Evolutionary conservation across 768 basidiomycete species (phyloP), one percentile per base, ranked within the genome.

Genomic region (Boletus huronensis): DNA sequence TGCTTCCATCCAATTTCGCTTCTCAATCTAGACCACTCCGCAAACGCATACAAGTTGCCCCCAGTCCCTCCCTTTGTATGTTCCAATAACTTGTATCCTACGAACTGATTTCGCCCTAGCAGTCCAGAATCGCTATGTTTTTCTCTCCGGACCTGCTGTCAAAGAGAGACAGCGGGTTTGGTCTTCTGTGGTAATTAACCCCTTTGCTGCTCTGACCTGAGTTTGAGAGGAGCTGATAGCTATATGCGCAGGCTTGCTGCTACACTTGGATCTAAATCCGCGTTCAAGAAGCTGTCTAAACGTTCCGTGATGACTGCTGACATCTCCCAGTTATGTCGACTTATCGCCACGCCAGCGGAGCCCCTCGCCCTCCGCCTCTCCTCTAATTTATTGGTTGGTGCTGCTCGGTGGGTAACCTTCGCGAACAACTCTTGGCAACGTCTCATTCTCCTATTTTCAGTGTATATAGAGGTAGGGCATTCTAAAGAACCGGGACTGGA

Each of bases 331-430:
- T 71, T 95, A 64, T 96, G 93, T 68, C 80, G 77, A 35, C 78
- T 93, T 36, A 93, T 96, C 49, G 80, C 84, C 26, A 79, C 88
- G 61, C 93, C 93, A n/a, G 70, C 77, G 23, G 93, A 95, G 60
- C 93, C 93, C 36, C 77, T 96, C 32, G 93, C 93, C 2, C 73
- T 96, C 52, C 79, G 93, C 58, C 74, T 95, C 51, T 93, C 93
- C 10, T 92, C 91, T 54, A 93, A 92, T 65, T 73, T 96, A 40
- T 84, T 96, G 79, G 86, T 95, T 56, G 93, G 93, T 4, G 93
- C 88, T 34, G 90, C 88, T 21, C 83, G 93, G 93, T 93, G 69
- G 55, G 82, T 62, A 43, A 5, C 28, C 23, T 3, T 39, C 23
- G 8, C 43, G 28, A 41, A 38, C 29, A 21, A 34, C 25, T n/a